phyloP scores from a whole-genome alignment of 164 flowering plant species.

The Stephania japonica region DNA sequence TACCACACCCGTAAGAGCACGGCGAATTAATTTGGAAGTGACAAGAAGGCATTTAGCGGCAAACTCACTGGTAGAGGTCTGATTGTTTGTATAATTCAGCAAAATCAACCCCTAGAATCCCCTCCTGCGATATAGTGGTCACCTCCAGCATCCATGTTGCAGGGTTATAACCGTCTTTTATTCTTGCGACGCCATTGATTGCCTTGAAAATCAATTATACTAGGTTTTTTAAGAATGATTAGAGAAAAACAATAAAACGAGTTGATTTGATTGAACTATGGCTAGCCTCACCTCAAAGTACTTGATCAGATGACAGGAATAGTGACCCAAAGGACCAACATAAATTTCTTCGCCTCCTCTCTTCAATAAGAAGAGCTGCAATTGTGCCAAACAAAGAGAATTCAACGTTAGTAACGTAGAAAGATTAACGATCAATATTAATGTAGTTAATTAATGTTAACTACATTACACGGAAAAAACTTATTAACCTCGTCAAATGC shows the following conservation, averaged over 20 bases:
- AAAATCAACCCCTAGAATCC: constrained; percentile 21
- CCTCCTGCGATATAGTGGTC: constrained; percentile 23
- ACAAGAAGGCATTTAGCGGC: background rate
- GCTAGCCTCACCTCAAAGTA: constrained; percentile 55
- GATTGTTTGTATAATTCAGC: constrained; percentile 25
- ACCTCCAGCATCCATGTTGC: constrained; percentile 38
- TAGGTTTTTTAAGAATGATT: background rate
- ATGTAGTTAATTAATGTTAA: too few species aligned
- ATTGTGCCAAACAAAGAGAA: background rate
- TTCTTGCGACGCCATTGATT: constrained; percentile 23
- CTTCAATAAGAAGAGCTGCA: constrained; percentile 50
- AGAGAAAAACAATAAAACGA: background rate
- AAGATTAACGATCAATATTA: background rate
- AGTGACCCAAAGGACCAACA: constrained; percentile 46
- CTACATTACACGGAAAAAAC: background rate
- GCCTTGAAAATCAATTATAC: constrained; percentile 20
- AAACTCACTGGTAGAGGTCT: constrained; percentile 18
- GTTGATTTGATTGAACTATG: background rate
- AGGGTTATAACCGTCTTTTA: constrained; percentile 28
- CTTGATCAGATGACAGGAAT: constrained; percentile 38
- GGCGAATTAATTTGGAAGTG: background rate
- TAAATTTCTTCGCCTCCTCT: constrained; percentile 60
- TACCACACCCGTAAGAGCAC: background rate
- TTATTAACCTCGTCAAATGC: constrained; percentile 48
- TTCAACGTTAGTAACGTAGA: background rate